phyloP scores from a whole-genome alignment of 257 asterid species.

The Orobanche coerulescens region DNA sequence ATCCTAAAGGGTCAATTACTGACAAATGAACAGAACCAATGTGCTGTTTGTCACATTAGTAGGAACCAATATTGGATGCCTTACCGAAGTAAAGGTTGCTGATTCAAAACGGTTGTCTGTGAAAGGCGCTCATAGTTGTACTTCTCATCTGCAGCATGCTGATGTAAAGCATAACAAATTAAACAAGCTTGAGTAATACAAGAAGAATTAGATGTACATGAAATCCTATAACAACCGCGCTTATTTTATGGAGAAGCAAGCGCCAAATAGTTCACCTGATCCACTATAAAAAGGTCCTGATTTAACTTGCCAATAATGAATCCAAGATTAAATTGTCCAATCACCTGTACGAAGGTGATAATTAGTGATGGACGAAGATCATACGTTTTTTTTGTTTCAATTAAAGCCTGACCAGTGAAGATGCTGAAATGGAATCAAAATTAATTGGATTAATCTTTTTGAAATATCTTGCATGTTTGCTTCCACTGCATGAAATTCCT shows the following conservation, averaged over 20 bases:
- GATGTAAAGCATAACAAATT: slow-evolving; percentile 24
- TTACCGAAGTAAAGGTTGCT: slow-evolving; percentile 92
- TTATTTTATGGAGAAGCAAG: slow-evolving; percentile 21
- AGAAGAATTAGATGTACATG: background rate
- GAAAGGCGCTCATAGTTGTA: slow-evolving; percentile 82
- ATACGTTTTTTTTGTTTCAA: slow-evolving; percentile 1
- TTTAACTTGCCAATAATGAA: slow-evolving; percentile 84
- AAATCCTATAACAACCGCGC: slow-evolving; percentile 6
- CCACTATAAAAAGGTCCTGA: slow-evolving; percentile 89
- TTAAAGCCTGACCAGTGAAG: slow-evolving; percentile 10
- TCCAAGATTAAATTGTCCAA: slow-evolving; percentile 97
- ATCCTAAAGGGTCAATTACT: background rate
- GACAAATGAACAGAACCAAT: slow-evolving; percentile 5
- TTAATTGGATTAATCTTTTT: background rate
- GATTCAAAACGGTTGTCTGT: slow-evolving; percentile 75
- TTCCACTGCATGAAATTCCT: slow-evolving; percentile 13
- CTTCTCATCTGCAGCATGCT: slow-evolving; percentile 99
- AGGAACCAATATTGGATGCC: slow-evolving; percentile 17
- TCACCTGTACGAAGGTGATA: slow-evolving; percentile 46
- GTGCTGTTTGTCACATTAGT: slow-evolving; percentile 11
- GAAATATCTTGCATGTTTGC: slow-evolving; percentile 6
- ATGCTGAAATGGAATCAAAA: slow-evolving; percentile 3
- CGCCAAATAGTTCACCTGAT: slow-evolving; percentile 53
- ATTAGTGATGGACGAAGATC: slow-evolving; percentile 12
- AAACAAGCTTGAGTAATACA: slow-evolving; percentile 4